Evolutionary conservation across 768 basidiomycete genomes (phyloP).

Genomic region (Agrocybe praecox): DNA sequence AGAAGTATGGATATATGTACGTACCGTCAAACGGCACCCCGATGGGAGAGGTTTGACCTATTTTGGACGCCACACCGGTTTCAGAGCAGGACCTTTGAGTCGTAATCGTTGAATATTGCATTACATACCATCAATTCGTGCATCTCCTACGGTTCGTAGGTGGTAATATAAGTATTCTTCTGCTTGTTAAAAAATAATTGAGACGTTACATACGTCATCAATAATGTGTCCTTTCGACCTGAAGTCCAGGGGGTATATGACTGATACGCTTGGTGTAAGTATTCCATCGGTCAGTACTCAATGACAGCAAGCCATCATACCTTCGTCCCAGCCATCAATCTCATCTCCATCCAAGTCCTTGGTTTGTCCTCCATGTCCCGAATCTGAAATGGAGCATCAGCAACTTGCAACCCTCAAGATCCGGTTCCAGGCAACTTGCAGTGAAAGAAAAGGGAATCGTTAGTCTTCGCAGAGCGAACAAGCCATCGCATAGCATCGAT

Average conservation of each 20-base stretch:
- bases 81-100: too few species aligned
- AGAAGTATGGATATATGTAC: constrained; percentile 12
- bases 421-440: constrained; percentile 43
- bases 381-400: constrained; percentile 52
- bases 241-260: constrained; percentile 91
- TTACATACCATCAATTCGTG: constrained; percentile 46
- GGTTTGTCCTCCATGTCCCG: constrained; percentile 95
- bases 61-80: neutral
- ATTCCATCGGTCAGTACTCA: neutral
- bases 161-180: neutral
- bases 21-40: constrained; percentile 55
- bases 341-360: constrained; percentile 79
- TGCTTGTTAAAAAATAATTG: neutral
- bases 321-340: constrained; percentile 79
- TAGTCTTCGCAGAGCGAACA: constrained; percentile 62
- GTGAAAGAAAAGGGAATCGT: constrained; percentile 82
- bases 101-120: too few species aligned
- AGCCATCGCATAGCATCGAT: constrained; percentile 59
- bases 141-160: constrained; percentile 36
- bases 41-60: constrained; percentile 47
- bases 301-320: constrained; percentile 29
- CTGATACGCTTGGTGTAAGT: constrained; percentile 32
- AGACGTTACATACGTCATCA: constrained; percentile 49
- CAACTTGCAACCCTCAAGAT: neutral
- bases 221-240: constrained; percentile 75